Percentiles rank a stretch among this genome's conserved stretches.
These are phyloP conservation scores for Kwoniella pini DNA, from an alignment of 768 basidiomycete genomes.

Conservation along the genomic window DNA sequence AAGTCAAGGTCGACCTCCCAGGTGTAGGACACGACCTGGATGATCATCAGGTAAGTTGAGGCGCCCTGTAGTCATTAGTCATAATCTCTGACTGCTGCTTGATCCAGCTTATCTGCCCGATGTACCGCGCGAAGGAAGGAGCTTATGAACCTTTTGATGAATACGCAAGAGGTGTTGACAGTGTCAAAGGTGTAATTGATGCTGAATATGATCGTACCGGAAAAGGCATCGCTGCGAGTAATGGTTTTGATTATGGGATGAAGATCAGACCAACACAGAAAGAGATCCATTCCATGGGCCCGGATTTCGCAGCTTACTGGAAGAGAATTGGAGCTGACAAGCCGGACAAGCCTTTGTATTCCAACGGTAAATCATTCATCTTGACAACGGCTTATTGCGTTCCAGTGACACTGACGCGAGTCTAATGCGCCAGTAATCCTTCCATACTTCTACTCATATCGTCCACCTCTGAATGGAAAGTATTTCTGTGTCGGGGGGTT, in stretches of 20 bases:
- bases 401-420: not conserved
- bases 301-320: conserved; percentile 18
- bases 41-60: conserved; percentile 26
- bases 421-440: conserved; percentile 9
- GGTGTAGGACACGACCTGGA: conserved; percentile 27
- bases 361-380: conserved; percentile 16
- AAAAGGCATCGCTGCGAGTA: conserved; percentile 18
- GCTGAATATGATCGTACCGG: conserved; percentile 15
- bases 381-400: no score
- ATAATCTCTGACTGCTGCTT: not conserved
- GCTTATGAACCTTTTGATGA: conserved; percentile 19
- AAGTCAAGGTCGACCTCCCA: conserved; percentile 12
- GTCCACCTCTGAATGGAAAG: conserved; percentile 7
- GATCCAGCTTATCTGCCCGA: conserved; percentile 14
- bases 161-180: conserved; percentile 2
- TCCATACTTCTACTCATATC: conserved; percentile 20
- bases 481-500: conserved; percentile 22
- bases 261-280: conserved; percentile 20
- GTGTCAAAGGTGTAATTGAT: conserved; percentile 8
- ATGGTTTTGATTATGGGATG: conserved; percentile 27
- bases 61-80: not conserved
- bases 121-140: conserved; percentile 18
- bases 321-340: conserved; percentile 6
- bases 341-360: conserved; percentile 21
- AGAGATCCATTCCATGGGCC: conserved; percentile 21